phyloP scores from a whole-genome alignment of 2,329 filamentous ascomycete species.

The Xylaria sp. region DNA sequence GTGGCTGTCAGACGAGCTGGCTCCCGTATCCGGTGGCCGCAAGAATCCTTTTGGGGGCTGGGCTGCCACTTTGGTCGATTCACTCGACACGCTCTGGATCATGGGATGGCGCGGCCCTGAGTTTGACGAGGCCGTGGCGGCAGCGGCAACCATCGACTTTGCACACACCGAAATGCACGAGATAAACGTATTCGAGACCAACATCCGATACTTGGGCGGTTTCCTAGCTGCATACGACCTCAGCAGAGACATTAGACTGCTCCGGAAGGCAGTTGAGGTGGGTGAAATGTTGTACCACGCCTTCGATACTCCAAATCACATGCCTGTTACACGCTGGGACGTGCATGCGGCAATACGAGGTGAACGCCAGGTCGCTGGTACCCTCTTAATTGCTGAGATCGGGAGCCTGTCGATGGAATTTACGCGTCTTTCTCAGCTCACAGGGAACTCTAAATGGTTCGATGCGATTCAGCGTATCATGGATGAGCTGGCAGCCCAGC shows the following conservation, averaged over 20 bases:
- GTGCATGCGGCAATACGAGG: background rate
- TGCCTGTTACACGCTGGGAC: background rate
- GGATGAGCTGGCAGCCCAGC: background rate
- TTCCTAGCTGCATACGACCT: constrained; percentile 5
- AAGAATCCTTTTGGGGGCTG: constrained; percentile 7
- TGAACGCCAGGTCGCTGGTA: background rate
- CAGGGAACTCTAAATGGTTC: background rate
- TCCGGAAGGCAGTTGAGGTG: constrained; percentile 5
- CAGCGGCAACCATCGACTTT: background rate
- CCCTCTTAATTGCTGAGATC: background rate
- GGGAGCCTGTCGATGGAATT: background rate
- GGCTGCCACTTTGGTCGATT: constrained; percentile 4
- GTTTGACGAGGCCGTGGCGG: background rate
- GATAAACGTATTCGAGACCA: constrained; percentile 5
- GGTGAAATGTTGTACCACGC: constrained; percentile 6
- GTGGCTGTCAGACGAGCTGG: background rate
- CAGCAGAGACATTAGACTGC: background rate
- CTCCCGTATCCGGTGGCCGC: background rate
- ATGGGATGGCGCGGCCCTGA: background rate
- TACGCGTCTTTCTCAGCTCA: constrained; percentile 9
- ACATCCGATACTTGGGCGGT: constrained; percentile 1
- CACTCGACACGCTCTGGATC: constrained; percentile 2
- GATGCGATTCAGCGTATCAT: constrained; percentile 1
- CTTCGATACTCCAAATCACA: constrained; percentile 8
- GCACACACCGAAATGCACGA: background rate